Percentiles rank a stretch among this genome's conserved stretches.
Conservation (phyloP, 2,329 filamentous ascomycete genomes). For the Alternaria conjuncta region DNA sequence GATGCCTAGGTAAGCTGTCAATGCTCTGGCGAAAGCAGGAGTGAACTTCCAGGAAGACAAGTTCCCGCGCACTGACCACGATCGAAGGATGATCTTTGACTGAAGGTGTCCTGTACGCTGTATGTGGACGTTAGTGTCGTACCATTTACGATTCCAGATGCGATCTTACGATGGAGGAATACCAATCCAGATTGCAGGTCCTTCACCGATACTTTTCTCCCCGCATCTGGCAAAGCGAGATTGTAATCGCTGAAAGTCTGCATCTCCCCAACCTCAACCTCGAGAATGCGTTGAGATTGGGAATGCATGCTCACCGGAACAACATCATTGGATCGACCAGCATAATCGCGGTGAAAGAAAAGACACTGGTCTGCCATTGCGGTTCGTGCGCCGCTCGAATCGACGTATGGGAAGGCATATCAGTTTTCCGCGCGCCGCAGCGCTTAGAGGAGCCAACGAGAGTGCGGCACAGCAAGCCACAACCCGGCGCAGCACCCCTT, state of each 20-base stretch:
- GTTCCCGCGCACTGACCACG: background rate
- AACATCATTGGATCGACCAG: background rate
- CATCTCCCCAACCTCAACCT: background rate
- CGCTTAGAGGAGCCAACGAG: conserved; percentile 11
- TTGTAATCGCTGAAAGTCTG: background rate
- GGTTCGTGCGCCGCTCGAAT: background rate
- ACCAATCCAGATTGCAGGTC: background rate
- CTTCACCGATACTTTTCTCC: background rate
- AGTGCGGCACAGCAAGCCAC: background rate
- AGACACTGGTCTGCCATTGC: background rate
- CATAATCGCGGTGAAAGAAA: background rate
- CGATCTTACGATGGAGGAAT: background rate
- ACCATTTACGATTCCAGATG: conserved; percentile 4
- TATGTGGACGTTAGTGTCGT: conserved; percentile 3
- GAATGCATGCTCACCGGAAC: background rate
- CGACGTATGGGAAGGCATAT: background rate
- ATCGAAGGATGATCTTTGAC: background rate
- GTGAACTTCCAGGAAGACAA: background rate
- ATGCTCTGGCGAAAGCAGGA: background rate
- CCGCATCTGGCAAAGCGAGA: background rate
- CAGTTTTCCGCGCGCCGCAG: conserved; percentile 6
- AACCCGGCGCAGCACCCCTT: background rate
- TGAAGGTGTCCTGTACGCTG: background rate
- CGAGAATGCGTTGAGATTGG: background rate
- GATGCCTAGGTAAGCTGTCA: background rate